Conservation (phyloP, 768 basidiomycete species). For the Auricularia sp. region DNA sequence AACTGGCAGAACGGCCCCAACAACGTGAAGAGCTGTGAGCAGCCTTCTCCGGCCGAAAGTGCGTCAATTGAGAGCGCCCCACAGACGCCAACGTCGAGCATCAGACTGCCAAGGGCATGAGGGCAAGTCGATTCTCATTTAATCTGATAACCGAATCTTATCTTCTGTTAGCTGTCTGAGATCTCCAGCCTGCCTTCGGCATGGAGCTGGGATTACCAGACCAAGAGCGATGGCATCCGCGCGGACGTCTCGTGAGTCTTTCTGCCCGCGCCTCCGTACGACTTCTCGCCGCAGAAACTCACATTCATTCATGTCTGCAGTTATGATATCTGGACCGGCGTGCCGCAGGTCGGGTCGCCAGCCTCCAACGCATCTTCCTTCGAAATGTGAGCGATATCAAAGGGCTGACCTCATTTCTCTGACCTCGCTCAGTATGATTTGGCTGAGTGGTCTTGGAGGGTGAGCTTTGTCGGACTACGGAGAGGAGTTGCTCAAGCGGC, state of each 20-base stretch:
- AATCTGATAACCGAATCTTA: neutral
- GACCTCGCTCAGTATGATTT: conserved; percentile 37
- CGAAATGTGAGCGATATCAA: conserved; percentile 35
- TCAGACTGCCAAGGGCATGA: conserved; percentile 37
- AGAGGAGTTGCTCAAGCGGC: too few relatives aligned
- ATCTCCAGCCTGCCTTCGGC: conserved; percentile 36
- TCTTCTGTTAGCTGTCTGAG: conserved; percentile 25
- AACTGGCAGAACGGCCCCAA: conserved; percentile 42
- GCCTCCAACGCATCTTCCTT: conserved; percentile 38
- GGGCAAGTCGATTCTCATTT: conserved; percentile 19
- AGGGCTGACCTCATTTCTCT: neutral
- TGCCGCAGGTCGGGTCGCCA: conserved; percentile 31
- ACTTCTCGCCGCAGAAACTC: neutral
- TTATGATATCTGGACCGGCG: conserved; percentile 48
- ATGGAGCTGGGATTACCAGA: conserved; percentile 42
- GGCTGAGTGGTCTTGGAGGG: conserved; percentile 49
- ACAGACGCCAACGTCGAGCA: conserved; percentile 42
- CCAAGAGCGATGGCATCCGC: conserved; percentile 33
- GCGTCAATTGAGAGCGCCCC: neutral
- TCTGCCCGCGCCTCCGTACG: neutral
- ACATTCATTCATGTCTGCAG: conserved; percentile 12
- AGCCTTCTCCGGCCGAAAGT: neutral
- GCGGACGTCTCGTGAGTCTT: conserved; percentile 41
- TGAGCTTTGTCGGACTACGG: conserved; percentile 14
- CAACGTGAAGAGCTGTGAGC: conserved; percentile 47